Conservation (phyloP, 805 yeast species). For the Ogataea polymorpha region DNA sequence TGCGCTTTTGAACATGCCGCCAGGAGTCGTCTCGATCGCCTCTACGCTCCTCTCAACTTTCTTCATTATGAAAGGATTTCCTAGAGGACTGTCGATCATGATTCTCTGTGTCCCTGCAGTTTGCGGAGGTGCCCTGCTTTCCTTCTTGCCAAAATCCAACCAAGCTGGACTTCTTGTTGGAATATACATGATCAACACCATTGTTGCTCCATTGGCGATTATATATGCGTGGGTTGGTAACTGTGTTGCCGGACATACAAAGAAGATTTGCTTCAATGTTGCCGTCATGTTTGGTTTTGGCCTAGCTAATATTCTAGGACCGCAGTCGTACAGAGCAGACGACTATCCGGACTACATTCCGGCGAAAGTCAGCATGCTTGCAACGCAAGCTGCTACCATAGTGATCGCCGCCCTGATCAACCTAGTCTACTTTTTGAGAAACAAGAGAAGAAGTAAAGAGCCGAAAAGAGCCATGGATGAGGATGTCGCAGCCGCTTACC, state of each 20-base stretch:
- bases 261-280: conserved; percentile 51
- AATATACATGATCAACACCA: conserved; percentile 25
- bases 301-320: conserved; percentile 55
- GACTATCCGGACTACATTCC: conserved; percentile 54
- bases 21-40: conserved; percentile 47
- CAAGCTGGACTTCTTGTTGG: conserved; percentile 30
- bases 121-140: conserved; percentile 42
- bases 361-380: conserved; percentile 56
- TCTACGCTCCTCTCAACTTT: conserved; percentile 32
- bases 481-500: conserved; percentile 43
- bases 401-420: conserved; percentile 40
- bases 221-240: conserved; percentile 61
- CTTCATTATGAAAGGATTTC: conserved; percentile 19
- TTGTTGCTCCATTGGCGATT: conserved; percentile 37
- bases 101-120: conserved; percentile 45
- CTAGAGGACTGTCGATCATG: conserved; percentile 19
- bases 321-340: conserved; percentile 53
- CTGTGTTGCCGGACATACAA: conserved; percentile 61
- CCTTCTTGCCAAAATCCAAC: conserved; percentile 27
- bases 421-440: conserved; percentile 41
- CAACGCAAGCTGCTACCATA: conserved; percentile 48
- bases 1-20: conserved; percentile 54
- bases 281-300: conserved; percentile 56
- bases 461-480: conserved; percentile 26
- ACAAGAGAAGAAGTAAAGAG: conserved; percentile 48